Evolutionary conservation across 805 yeast species (phyloP), one percentile per base, ranked within the genome.

Genomic region (Candida ovalis): DNA sequence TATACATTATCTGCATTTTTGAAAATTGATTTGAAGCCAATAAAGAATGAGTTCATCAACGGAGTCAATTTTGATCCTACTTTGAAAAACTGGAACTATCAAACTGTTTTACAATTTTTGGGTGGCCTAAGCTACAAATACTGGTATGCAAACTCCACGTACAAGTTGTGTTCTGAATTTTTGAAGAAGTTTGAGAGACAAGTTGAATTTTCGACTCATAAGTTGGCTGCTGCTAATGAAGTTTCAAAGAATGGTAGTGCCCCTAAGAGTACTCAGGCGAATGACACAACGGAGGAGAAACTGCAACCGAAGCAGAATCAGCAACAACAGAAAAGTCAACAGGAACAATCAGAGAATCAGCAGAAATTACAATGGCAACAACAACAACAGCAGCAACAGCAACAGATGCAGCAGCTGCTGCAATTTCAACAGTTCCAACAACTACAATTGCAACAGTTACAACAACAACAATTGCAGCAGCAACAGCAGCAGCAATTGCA

Each of bases 111-210:
- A 3, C 40, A 42, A 12, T 49, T 53, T 27, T 47, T 55, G 17
- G 40, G 48, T 13, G 37, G 38, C 5, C 24, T 55, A 39, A 40
- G 41, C 15, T 24, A 33, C 21, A 49, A 44, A 19, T 55, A 42
- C 37, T 55, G 58, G 58, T 55, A 55, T 45, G 58, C 58, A 3
- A 47, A 47, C 5, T 48, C 55, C 12, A 54, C 56, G 5, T 50
- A 45, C 22, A 52, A 47, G n/a, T 27, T 55, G 21, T 55, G 58
- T 42, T 42, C 38, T 10, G 58, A 55, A 19, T 55, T 48, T 36
- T 40, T 55, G 33, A 48, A 35, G 9, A 50, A 50, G 19, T 33
- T 50, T 10, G 40, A 43, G 17, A 39, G 23, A 8, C 41, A 39
- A 15, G 18, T 39, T 12, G 30, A 18, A n/a, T 17, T 17, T 23